Evolutionary conservation across 805 yeast genomes (phyloP).

Genomic region (Danielozyma ontarioensis): DNA sequence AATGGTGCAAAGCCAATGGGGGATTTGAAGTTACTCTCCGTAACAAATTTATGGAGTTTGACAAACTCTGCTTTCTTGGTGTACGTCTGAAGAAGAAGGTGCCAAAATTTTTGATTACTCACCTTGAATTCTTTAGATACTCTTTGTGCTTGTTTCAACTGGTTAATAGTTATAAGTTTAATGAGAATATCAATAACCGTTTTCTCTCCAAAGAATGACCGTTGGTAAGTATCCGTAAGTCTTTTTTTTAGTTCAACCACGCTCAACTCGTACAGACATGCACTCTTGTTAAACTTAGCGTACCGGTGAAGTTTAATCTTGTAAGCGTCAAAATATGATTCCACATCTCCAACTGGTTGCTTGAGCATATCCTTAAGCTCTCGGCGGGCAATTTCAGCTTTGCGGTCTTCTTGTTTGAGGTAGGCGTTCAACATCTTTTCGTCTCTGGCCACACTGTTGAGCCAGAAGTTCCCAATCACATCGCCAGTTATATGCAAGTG

Average conservation of each 20-base stretch:
- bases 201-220: constrained; percentile 25
- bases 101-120: constrained; percentile 52
- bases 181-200: constrained; percentile 21
- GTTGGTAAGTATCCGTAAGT: constrained; percentile 15
- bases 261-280: not conserved
- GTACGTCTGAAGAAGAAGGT: constrained; percentile 45
- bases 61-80: constrained; percentile 48
- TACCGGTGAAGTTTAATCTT: constrained; percentile 19
- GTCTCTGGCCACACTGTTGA: constrained; percentile 23
- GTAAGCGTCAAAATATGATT: constrained; percentile 17
- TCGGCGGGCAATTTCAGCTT: constrained; percentile 10
- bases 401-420: constrained; percentile 27
- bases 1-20: constrained; percentile 72
- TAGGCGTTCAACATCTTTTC: constrained; percentile 20
- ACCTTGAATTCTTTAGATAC: constrained; percentile 51
- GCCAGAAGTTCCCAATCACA: constrained; percentile 35
- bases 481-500: constrained; percentile 31
- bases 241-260: constrained; percentile 8
- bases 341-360: constrained; percentile 5
- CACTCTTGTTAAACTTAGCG: constrained; percentile 10
- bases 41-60: constrained; percentile 39
- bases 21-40: constrained; percentile 41
- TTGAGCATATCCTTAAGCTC: constrained; percentile 16
- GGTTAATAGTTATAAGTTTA: constrained; percentile 36
- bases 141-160: constrained; percentile 44